phyloP scores from a whole-genome alignment of 75 land plant species.

The Isoetes taiwanensis region DNA sequence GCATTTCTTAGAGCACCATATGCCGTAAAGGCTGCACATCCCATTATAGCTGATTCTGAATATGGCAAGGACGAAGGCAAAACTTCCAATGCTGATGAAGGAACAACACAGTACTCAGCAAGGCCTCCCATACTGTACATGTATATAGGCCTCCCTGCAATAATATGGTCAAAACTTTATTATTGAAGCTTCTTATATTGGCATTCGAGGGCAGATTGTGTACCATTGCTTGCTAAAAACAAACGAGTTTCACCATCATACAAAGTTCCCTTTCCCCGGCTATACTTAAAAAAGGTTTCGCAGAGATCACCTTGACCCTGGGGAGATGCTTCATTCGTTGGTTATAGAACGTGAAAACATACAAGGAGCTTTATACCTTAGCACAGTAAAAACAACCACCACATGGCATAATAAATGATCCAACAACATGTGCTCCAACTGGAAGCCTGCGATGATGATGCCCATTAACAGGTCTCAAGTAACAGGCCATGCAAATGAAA shows the following conservation, averaged over 20 bases:
- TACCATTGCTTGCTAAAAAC: slow-evolving; percentile 64
- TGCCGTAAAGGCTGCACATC: slow-evolving; percentile 95
- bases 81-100: slow-evolving; percentile 55
- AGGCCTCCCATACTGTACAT: slow-evolving; percentile 99
- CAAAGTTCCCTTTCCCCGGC: slow-evolving; percentile 83
- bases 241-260: slow-evolving; percentile 95
- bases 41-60: slow-evolving; percentile 80
- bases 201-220: no score
- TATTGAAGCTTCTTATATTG: no score
- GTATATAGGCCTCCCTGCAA: slow-evolving; percentile 72
- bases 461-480: no score
- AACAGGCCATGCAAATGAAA: background rate
- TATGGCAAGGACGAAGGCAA: slow-evolving; percentile 71
- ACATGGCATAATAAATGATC: slow-evolving; percentile 98
- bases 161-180: no score
- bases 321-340: no score
- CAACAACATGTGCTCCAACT: slow-evolving; percentile 73
- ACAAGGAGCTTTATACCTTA: slow-evolving; percentile 30
- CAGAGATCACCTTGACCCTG: slow-evolving; percentile 98
- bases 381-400: slow-evolving; percentile 82
- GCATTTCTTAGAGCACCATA: slow-evolving; percentile 97
- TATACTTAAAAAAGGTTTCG: slow-evolving; percentile 82
- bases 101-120: slow-evolving; percentile 96
- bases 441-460: slow-evolving; percentile 45
- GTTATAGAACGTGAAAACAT: background rate